Percentiles rank a stretch among this genome's conserved stretches.
These are phyloP conservation scores for Ceriops decandra DNA, from an alignment of 345 rosid genomes.

Conservation along the genomic window DNA sequence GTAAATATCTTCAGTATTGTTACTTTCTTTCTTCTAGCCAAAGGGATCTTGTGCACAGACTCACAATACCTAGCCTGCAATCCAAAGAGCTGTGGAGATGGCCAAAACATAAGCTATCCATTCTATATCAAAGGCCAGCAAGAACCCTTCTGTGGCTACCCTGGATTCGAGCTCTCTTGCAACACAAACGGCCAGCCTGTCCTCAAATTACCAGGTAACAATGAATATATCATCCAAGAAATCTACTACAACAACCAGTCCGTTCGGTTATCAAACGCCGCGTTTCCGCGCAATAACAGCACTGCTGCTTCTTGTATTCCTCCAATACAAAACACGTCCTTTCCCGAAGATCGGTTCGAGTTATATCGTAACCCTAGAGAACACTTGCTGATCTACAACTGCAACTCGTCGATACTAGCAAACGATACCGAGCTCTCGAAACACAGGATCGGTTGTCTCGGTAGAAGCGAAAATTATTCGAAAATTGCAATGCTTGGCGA, in stretches of 20 bases:
- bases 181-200: constrained; percentile 14
- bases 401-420: constrained; percentile 10
- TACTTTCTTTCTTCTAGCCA: constrained; percentile 8
- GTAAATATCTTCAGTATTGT: not conserved
- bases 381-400: constrained; percentile 24
- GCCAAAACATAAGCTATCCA: constrained; percentile 30
- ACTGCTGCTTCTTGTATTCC: constrained; percentile 7
- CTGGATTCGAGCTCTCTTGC: constrained; percentile 45
- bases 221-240: constrained; percentile 21
- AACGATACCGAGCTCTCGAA: not conserved
- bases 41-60: constrained; percentile 13
- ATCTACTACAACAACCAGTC: constrained; percentile 34
- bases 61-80: constrained; percentile 20
- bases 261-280: constrained; percentile 36
- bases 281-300: not conserved
- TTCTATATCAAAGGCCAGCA: constrained; percentile 31
- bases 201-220: constrained; percentile 16
- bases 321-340: constrained; percentile 27
- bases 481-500: constrained; percentile 19
- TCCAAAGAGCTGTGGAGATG: constrained; percentile 30
- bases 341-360: constrained; percentile 10
- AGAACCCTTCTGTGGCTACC: constrained; percentile 38
- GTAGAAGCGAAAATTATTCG: not conserved
- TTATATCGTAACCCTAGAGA: not conserved
- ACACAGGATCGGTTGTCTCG: constrained; percentile 14